phyloP scores from a whole-genome alignment of 805 yeast genomes.

The Metschnikowia orientalis region DNA sequence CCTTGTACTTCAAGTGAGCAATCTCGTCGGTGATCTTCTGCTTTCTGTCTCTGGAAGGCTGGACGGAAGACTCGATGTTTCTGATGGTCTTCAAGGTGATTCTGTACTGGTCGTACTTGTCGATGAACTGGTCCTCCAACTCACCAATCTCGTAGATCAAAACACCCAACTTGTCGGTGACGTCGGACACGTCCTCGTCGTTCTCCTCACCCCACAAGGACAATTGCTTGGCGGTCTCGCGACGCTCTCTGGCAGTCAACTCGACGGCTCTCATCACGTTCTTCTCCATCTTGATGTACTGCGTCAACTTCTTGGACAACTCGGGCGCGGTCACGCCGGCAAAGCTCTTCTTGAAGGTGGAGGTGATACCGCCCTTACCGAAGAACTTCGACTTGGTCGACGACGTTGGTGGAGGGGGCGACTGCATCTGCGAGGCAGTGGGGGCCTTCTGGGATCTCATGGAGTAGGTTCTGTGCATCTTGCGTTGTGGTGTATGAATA shows the following conservation, averaged over 20 bases:
- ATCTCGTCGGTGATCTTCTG: slow-evolving; percentile 96
- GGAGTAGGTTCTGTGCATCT: slow-evolving; percentile 82
- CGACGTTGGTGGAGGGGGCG: slow-evolving; percentile 79
- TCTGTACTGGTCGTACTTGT: slow-evolving; percentile 97
- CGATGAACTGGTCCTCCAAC: slow-evolving; percentile 96
- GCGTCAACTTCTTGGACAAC: slow-evolving; percentile 85
- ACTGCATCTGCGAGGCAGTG: slow-evolving; percentile 73
- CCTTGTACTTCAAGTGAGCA: slow-evolving; percentile 96
- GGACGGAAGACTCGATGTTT: slow-evolving; percentile 96
- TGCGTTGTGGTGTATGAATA: slow-evolving; percentile 10
- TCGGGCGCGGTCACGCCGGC: slow-evolving; percentile 96
- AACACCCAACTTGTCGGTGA: slow-evolving; percentile 96
- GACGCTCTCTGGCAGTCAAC: slow-evolving; percentile 87
- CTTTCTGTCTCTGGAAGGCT: slow-evolving; percentile 97
- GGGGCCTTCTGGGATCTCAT: slow-evolving; percentile 76
- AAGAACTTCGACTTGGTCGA: slow-evolving; percentile 69
- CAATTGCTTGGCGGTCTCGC: slow-evolving; percentile 94
- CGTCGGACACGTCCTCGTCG: slow-evolving; percentile 95
- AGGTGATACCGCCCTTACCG: slow-evolving; percentile 68
- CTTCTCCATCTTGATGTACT: slow-evolving; percentile 93
- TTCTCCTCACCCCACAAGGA: slow-evolving; percentile 97
- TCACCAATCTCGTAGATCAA: slow-evolving; percentile 94
- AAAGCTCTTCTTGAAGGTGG: slow-evolving; percentile 69
- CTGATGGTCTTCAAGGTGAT: slow-evolving; percentile 90
- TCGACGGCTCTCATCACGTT: slow-evolving; percentile 92